Conservation (phyloP, 116 monocot genomes). For the Trichopus zeylanicus region DNA sequence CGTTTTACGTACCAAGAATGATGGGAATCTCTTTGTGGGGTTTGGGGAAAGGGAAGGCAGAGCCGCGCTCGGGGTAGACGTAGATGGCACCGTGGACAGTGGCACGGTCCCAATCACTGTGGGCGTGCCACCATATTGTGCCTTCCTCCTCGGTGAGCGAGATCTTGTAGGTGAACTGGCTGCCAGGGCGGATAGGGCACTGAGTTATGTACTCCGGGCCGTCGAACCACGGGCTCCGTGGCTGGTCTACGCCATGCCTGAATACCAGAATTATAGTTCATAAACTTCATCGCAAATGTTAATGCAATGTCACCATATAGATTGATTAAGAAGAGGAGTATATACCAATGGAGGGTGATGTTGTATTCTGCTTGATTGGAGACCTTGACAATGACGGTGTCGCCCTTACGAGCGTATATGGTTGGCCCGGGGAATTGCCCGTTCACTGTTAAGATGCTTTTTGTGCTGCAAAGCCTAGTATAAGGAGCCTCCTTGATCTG, state of each 20-base stretch:
- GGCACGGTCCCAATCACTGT: constrained; percentile 7
- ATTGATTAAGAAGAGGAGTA: not conserved
- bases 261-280: not conserved
- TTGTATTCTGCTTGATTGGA: constrained; percentile 18
- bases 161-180: not conserved
- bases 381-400: constrained; percentile 17
- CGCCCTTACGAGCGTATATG: constrained; percentile 17
- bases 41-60: constrained; percentile 3
- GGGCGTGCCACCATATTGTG: constrained; percentile 9
- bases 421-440: constrained; percentile 37
- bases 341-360: constrained; percentile 34
- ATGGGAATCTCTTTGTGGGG: constrained; percentile 9
- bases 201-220: constrained; percentile 10
- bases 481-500: constrained; percentile 24
- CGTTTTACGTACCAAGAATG: not conserved
- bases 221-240: constrained; percentile 7
- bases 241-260: constrained; percentile 11
- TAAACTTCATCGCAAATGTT: not conserved
- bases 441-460: constrained; percentile 32
- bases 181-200: constrained; percentile 7
- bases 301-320: not conserved
- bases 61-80: not conserved
- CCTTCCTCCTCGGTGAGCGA: constrained; percentile 5
- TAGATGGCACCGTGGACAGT: constrained; percentile 8
- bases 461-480: constrained; percentile 22